Conservation (phyloP, 2,329 filamentous ascomycete genomes). For the Dothistroma pini region DNA sequence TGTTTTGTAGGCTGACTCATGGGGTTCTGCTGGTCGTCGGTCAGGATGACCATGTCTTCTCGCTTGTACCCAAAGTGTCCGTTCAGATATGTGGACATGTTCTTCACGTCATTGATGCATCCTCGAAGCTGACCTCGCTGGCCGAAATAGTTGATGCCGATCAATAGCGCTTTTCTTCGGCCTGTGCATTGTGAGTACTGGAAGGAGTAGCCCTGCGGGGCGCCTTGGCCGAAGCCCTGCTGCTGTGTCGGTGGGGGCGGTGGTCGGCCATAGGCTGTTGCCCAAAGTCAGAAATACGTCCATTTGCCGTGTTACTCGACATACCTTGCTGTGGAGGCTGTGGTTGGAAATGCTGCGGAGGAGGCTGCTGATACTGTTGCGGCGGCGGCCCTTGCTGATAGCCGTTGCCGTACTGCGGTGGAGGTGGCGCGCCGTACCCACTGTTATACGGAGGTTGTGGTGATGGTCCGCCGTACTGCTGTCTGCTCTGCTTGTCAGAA, state of each 20-base stretch:
- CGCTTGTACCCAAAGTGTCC: constrained; percentile 88
- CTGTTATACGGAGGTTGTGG: constrained; percentile 41
- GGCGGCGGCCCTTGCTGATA: constrained; percentile 41
- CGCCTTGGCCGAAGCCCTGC: constrained; percentile 74
- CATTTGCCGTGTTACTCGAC: constrained; percentile 39
- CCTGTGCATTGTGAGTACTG: constrained; percentile 92
- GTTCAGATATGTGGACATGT: constrained; percentile 89
- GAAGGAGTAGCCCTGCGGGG: constrained; percentile 75
- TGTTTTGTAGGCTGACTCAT: constrained; percentile 97
- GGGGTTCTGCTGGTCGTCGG: constrained; percentile 93
- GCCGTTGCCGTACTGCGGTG: constrained; percentile 32
- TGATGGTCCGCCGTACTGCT: constrained; percentile 36
- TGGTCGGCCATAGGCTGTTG: constrained; percentile 27
- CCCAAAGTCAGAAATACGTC: constrained; percentile 52
- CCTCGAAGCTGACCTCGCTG: constrained; percentile 86
- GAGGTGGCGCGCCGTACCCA: constrained; percentile 41
- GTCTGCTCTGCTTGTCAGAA: background rate
- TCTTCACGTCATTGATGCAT: constrained; percentile 96
- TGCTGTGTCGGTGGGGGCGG: constrained; percentile 34
- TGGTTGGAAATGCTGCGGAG: constrained; percentile 47
- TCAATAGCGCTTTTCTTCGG: constrained; percentile 79
- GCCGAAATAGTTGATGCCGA: constrained; percentile 96
- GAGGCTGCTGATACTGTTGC: constrained; percentile 31
- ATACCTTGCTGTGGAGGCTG: constrained; percentile 24
- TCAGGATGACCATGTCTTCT: constrained; percentile 95